Evolutionary conservation across 257 asterid species (phyloP).

Genomic region (Fraxinus cuspidata): DNA sequence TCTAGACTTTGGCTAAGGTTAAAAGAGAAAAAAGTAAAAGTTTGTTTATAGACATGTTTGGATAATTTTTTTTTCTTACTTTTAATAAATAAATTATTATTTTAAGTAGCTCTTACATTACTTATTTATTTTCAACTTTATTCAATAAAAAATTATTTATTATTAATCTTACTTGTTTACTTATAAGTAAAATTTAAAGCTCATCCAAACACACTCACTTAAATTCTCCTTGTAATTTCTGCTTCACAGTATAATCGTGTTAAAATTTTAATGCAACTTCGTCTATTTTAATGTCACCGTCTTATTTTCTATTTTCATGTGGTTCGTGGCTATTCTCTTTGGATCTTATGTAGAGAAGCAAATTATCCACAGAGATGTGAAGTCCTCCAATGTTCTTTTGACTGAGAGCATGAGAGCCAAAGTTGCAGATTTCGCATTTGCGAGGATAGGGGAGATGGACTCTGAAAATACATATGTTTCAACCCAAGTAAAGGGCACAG

Average conservation of each 20-base stretch:
- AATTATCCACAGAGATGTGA: slow-evolving; percentile 96
- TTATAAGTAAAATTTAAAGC: not conserved
- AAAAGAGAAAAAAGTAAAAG: not conserved
- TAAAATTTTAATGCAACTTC: not conserved
- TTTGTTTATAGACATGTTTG: not conserved
- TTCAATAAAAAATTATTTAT: not conserved
- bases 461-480: slow-evolving; percentile 73
- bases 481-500: slow-evolving; percentile 94
- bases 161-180: not conserved
- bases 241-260: not conserved
- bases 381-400: slow-evolving; percentile 92
- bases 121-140: not conserved
- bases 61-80: not conserved
- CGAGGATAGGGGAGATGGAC: slow-evolving; percentile 76
- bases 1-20: not conserved
- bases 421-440: slow-evolving; percentile 98
- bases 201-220: not conserved
- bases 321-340: slow-evolving; percentile 18
- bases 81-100: not conserved
- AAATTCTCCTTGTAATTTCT: not conserved
- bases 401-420: slow-evolving; percentile 90
- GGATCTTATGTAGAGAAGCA: slow-evolving; percentile 70
- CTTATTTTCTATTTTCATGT: not conserved
- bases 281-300: not conserved
- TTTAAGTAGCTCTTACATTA: not conserved